Conservation (phyloP, 2,329 filamentous ascomycete genomes). For the Pseudogymnoascus sp. region DNA sequence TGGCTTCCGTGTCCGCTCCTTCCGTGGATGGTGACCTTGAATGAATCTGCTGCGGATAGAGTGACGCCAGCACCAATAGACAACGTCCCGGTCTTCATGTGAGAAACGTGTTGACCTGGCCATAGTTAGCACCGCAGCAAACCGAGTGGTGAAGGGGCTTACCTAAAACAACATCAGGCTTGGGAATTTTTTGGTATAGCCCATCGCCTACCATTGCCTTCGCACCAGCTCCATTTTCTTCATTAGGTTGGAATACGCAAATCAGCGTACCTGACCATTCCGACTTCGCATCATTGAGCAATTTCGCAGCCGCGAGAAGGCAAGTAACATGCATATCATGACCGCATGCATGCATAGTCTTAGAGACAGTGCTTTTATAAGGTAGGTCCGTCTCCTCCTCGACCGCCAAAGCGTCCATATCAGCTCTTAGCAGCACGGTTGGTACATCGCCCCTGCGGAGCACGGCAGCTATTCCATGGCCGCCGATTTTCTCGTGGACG, state of each 20-base stretch:
- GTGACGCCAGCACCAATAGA: slow-evolving; percentile 20
- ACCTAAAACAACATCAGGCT: slow-evolving; percentile 42
- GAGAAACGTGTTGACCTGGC: slow-evolving; percentile 40
- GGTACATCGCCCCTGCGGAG: background rate
- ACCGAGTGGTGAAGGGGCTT: background rate
- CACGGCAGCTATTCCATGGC: background rate
- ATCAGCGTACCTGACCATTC: slow-evolving; percentile 50
- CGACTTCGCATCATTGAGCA: slow-evolving; percentile 34
- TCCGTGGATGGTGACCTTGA: slow-evolving; percentile 49
- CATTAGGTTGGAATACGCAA: slow-evolving; percentile 52
- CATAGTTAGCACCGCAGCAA: background rate
- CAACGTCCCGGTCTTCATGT: background rate
- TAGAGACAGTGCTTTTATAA: background rate
- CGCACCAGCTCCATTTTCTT: slow-evolving; percentile 50
- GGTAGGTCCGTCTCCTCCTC: background rate
- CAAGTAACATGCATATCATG: slow-evolving; percentile 49
- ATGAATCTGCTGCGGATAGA: slow-evolving; percentile 37
- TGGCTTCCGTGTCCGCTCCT: slow-evolving; percentile 51
- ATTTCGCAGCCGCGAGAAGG: slow-evolving; percentile 41
- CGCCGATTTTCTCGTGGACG: background rate
- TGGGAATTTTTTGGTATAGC: slow-evolving; percentile 43
- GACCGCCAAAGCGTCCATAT: background rate
- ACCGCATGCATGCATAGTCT: slow-evolving; percentile 34
- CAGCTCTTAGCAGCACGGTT: background rate
- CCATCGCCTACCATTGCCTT: slow-evolving; percentile 53